Base-by-base conservation (phyloP, 2,329 filamentous ascomycete species). In the Colletotrichum acutatum region DNA sequence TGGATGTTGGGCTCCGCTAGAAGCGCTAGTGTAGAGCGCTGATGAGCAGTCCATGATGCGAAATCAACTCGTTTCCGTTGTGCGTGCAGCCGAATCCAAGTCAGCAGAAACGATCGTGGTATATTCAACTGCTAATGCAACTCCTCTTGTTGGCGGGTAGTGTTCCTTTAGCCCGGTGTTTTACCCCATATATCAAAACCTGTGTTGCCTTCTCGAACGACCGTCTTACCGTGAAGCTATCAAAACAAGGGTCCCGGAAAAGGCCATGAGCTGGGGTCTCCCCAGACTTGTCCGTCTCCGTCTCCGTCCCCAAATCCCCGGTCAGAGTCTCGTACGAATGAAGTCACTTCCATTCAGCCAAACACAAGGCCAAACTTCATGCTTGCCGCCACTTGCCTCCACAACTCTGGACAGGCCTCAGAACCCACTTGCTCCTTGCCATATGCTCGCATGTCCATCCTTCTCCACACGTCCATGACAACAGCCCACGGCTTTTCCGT, bases 291-390 rank as follows among this genome's bases (percentile, higher is more conserved):
- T 22, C 28, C 60, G 19, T 24, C 26, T 53, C 46, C 14, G 26
- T 19, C 12, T 24, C 19, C 42, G 7, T 22, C 7, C 14, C 16
- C 7, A 8, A 19, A 53, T 26, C 7, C 19, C 42, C 28, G 12
- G 46, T 1, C 28, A 46, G n/a, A 14, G 11, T 37, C 6, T 30
- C n/a, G 32, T 22, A 56, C 22, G 32, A 9, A n/a, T 49, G 42
- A 49, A 49, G 9, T 24, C 26, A 16, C 30, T 53, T n/a, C 6
- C 19, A n/a, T 11, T 64, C n/a, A 75, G 19, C 74, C 74, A 58
- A 75, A 75, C 26, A 75, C 74, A 30, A 75, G 46, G 22, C 71
- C 65, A 11, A 74, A 54, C 52, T 66, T 70, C 74, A 75, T 75
- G 30, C 69, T 64, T 24, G 68, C 63, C 9, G 74, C 74, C 8